Base-by-base conservation (phyloP, 441 rosid genomes). In the Populus hybrid region DNA sequence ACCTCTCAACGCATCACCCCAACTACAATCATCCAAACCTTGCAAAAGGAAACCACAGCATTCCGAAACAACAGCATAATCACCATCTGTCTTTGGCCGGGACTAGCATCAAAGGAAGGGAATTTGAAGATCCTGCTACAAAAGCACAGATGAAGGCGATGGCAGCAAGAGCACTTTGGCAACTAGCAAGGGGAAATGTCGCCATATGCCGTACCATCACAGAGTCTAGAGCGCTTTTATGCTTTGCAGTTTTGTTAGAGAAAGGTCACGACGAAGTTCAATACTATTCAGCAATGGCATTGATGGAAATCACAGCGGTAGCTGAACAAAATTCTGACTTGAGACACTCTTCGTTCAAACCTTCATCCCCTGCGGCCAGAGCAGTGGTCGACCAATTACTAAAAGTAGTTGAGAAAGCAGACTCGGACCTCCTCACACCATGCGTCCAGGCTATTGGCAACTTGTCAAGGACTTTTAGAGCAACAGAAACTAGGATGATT, bases 101-200 rank as follows among this genome's bases (percentile, higher is more conserved):
- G 77, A 82, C 88, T 9, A 82, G 83, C 82, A 84, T 79, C 83
- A 87, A 90, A 69, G 94, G 94, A 21, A 88, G 98, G 80, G 99
- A 95, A 80, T 80, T 80, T 2, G 99, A 95, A 85, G 97, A 92
- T 70, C 90, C 98, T 6, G 88, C 74, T 21, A 90, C 95, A 35
- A 95, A 95, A 87, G 83, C 94, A 6, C 80, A 85, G 40, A 92
- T 93, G 97, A 95, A 95, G 71, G 96, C 91, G 16, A 92, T 91
- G 99, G 95, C 98, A 34, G 97, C 98, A 8, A 87, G 89, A 75
- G 98, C 99, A 59, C 89, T 95, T 6, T 91, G 99, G 95, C 88
- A 86, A 24, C 97, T 92, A 21, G 90, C 94, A 2, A 85, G 73
- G 69, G 93, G 88, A 34, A 95, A 95, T 78, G 76, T 95, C 5